Conservation (phyloP, 768 basidiomycete genomes). For the Holtermannia corniformis region DNA sequence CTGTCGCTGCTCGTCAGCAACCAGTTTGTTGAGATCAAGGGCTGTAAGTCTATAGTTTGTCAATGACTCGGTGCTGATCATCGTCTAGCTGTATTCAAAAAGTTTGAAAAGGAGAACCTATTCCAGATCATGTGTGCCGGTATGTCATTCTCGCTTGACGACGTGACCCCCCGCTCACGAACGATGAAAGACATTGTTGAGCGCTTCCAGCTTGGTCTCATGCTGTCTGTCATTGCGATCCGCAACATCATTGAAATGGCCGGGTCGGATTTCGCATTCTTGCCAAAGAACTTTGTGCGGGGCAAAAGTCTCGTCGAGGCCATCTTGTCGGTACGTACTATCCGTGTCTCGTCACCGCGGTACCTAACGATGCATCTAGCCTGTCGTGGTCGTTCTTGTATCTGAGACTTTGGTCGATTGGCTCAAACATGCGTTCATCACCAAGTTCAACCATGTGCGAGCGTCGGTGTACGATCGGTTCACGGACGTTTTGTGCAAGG, state of each 20-base stretch:
- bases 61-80: not conserved
- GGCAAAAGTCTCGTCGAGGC: constrained; percentile 47
- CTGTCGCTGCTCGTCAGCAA: constrained; percentile 90
- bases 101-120: constrained; percentile 95
- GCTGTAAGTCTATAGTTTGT: constrained; percentile 48
- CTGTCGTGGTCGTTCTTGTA: constrained; percentile 76
- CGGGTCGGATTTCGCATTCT: constrained; percentile 75
- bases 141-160: constrained; percentile 35
- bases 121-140: constrained; percentile 98
- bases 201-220: constrained; percentile 80
- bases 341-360: not conserved
- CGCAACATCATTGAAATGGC: constrained; percentile 90
- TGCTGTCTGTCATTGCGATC: constrained; percentile 83
- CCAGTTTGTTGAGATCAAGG: constrained; percentile 99
- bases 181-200: constrained; percentile 76
- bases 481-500: constrained; percentile 87
- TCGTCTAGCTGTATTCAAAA: constrained; percentile 71
- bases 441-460: constrained; percentile 97
- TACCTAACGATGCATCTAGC: constrained; percentile 47
- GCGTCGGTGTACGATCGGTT: constrained; percentile 91
- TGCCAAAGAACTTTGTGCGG: constrained; percentile 46
- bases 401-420: constrained; percentile 96
- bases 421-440: constrained; percentile 98
- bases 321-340: constrained; percentile 64
- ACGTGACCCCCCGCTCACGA: not conserved